These are phyloP conservation scores for Xylaria telfairii DNA, from an alignment of 495 filamentous ascomycete species.

Conservation along the genomic window DNA sequence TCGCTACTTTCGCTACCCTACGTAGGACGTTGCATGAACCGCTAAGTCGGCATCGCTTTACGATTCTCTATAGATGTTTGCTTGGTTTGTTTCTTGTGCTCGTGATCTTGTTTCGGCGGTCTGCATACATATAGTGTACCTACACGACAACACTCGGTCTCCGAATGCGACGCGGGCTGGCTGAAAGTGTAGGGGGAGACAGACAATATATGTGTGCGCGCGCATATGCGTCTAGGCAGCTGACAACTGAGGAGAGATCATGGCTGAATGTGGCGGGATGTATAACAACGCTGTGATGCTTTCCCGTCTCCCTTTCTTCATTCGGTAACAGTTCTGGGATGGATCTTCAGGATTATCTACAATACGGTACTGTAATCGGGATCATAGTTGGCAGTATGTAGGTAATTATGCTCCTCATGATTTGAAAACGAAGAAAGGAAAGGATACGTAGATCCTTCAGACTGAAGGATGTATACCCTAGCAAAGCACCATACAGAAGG, in stretches of 20 bases:
- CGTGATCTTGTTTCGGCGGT: background rate
- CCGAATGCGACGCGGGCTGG: conserved; percentile 15
- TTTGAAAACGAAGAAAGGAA: background rate
- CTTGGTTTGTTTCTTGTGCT: background rate
- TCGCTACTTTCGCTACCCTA: background rate
- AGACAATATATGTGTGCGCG: background rate
- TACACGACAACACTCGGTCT: conserved; percentile 1
- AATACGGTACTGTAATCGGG: background rate
- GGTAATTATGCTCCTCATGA: background rate
- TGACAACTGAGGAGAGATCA: background rate
- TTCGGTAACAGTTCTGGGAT: conserved; percentile 1
- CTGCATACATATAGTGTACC: background rate
- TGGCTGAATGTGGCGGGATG: background rate
- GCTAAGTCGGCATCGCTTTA: background rate
- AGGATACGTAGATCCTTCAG: background rate
- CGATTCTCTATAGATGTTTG: background rate
- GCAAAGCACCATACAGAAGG: background rate
- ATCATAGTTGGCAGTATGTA: background rate
- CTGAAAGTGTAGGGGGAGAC: background rate
- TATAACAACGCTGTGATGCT: background rate
- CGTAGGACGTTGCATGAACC: background rate
- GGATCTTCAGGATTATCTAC: background rate
- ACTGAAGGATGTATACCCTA: conserved; percentile 14
- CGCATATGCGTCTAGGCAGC: background rate
- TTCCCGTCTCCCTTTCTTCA: background rate